These are phyloP conservation scores for Phylloporus arenicola DNA, from an alignment of 768 basidiomycete genomes.

Conservation along the genomic window DNA sequence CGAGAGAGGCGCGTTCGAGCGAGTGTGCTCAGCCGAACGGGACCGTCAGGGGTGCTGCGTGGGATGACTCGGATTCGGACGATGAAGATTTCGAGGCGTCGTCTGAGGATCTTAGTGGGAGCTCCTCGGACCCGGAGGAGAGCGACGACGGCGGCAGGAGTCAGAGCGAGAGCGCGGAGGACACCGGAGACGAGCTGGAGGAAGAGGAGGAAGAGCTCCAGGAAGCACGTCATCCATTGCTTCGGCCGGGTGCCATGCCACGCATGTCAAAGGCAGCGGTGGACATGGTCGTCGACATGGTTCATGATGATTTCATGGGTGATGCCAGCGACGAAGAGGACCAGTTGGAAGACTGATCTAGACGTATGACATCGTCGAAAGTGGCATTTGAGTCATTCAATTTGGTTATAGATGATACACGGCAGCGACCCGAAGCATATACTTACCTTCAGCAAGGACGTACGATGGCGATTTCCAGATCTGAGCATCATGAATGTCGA, in stretches of 20 bases:
- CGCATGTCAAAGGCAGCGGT: conserved; percentile 62
- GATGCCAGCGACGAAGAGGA: conserved; percentile 37
- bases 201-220: conserved; percentile 43
- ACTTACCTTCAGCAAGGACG: too few species aligned
- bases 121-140: conserved; percentile 27
- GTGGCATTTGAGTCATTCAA: not conserved
- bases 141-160: conserved; percentile 29
- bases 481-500: too few species aligned
- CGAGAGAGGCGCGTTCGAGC: not conserved
- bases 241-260: conserved; percentile 64
- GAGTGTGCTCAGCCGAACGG: conserved; percentile 2
- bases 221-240: conserved; percentile 53
- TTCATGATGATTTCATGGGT: conserved; percentile 48
- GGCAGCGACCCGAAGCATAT: too few species aligned
- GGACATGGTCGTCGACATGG: conserved; percentile 60
- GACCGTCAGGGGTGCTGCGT: conserved; percentile 23
- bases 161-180: conserved; percentile 30
- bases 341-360: conserved; percentile 42
- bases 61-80: conserved; percentile 33
- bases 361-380: not conserved
- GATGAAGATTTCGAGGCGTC: conserved; percentile 35
- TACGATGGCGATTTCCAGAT: too few species aligned
- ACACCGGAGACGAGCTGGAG: conserved; percentile 35
- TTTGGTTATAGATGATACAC: not conserved
- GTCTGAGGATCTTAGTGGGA: conserved; percentile 43